Conservation (phyloP, 306 rosid species). For the Hippophae gyantsensis region DNA sequence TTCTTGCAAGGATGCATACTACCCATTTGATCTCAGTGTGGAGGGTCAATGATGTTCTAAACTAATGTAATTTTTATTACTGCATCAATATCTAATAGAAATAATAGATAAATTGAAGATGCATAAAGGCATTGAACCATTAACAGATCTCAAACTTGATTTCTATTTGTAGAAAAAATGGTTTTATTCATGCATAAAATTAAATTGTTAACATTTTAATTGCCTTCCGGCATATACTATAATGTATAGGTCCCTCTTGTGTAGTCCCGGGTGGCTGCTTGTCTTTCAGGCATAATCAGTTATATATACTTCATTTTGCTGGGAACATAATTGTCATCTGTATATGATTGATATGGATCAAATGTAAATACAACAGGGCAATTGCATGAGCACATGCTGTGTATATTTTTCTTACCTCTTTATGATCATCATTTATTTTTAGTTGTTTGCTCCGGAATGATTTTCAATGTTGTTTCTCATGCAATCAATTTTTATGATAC, state of each 20-base stretch:
- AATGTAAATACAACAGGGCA: not conserved
- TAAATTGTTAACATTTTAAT: no score
- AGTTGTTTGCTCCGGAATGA: constrained; percentile 11
- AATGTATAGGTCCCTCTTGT: no score
- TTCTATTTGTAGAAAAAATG: no score
- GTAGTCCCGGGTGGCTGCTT: no score
- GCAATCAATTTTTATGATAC: not conserved
- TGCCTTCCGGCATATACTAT: no score
- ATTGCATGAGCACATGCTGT: constrained; percentile 6
- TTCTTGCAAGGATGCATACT: not conserved
- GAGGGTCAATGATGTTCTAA: not conserved
- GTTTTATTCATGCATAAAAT: no score
- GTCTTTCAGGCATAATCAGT: no score
- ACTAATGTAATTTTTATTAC: not conserved
- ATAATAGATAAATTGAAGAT: not conserved
- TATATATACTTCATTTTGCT: no score
- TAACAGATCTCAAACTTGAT: no score
- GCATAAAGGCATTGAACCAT: no score
- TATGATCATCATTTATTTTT: not conserved
- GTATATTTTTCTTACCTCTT: not conserved
- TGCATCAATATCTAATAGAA: not conserved
- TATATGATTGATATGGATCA: not conserved
- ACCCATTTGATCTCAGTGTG: constrained; percentile 3
- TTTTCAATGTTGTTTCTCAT: constrained; percentile 2
- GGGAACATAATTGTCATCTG: not conserved